Percentiles rank a stretch among this genome's conserved stretches.
Evolutionary conservation across 2,329 filamentous ascomycete genomes (phyloP).

Genomic region (Pseudocercospora musae): DNA sequence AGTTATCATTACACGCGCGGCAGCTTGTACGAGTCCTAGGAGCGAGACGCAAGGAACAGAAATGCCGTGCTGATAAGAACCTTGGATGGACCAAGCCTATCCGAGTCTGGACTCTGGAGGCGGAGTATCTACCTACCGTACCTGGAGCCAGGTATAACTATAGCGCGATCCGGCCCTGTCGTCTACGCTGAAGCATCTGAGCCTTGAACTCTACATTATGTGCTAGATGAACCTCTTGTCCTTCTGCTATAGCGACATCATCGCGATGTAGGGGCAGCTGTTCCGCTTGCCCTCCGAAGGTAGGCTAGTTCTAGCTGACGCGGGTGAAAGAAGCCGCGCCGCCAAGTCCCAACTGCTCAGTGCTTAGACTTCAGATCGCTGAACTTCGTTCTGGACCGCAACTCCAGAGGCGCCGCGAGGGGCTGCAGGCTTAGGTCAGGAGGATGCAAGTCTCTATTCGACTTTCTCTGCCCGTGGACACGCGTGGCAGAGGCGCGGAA

Average conservation of each 20-base stretch:
- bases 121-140: neutral
- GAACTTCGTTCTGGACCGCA: neutral
- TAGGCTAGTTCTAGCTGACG: neutral
- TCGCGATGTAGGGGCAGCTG: too few relatives aligned
- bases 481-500: too few relatives aligned
- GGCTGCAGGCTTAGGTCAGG: too few relatives aligned
- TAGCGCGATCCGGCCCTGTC: too few relatives aligned
- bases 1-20: neutral
- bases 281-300: too few relatives aligned
- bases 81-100: neutral
- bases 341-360: neutral
- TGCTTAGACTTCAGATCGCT: neutral
- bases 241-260: too few relatives aligned
- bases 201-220: too few relatives aligned
- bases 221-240: too few relatives aligned
- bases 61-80: neutral
- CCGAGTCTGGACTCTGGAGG: neutral
- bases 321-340: neutral
- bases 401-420: neutral
- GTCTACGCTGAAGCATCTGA: neutral
- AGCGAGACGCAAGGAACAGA: neutral
- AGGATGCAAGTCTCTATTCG: too few relatives aligned
- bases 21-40: neutral
- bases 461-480: too few relatives aligned
- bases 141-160: neutral